phyloP scores from a whole-genome alignment of 2,329 filamentous ascomycete genomes.

The Dactylellina drechsleri region DNA sequence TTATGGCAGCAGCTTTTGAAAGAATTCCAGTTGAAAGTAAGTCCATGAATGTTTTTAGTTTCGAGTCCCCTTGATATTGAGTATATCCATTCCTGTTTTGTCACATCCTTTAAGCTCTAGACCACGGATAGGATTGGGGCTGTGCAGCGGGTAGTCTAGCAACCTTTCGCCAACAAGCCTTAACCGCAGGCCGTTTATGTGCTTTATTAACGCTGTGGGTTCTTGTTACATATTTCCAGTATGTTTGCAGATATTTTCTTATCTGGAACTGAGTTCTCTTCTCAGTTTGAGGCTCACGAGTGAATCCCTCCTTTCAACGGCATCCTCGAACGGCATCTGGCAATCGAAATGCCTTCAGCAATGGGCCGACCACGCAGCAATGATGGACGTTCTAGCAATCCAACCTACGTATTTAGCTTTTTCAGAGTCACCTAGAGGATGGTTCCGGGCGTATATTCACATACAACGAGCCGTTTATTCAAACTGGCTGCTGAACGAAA shows the following conservation, averaged over 20 bases:
- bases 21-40: conserved; percentile 53
- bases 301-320: conserved; percentile 38
- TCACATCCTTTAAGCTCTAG: conserved; percentile 49
- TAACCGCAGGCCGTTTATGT: conserved; percentile 32
- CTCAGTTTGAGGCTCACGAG: conserved; percentile 50
- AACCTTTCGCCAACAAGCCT: conserved; percentile 52
- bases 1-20: conserved; percentile 54
- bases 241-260: conserved; percentile 54
- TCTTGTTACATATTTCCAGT: conserved; percentile 37
- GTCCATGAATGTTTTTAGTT: conserved; percentile 31
- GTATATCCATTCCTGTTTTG: conserved; percentile 54
- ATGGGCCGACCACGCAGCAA: conserved; percentile 48
- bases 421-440: conserved; percentile 54
- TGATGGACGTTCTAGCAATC: conserved; percentile 51
- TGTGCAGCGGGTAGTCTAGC: conserved; percentile 55
- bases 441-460: conserved; percentile 47
- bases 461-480: conserved; percentile 51
- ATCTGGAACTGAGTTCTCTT: conserved; percentile 52
- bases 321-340: conserved; percentile 52
- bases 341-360: conserved; percentile 47
- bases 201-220: conserved; percentile 30
- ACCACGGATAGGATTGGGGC: conserved; percentile 52
- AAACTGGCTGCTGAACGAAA: conserved; percentile 52
- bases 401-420: conserved; percentile 52
- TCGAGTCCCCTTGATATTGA: conserved; percentile 32